Percentiles rank a stretch among this genome's conserved stretches.
These are phyloP conservation scores for Wallacemonas rigidus DNA, from an alignment of 208 protist species.

Conservation along the genomic window DNA sequence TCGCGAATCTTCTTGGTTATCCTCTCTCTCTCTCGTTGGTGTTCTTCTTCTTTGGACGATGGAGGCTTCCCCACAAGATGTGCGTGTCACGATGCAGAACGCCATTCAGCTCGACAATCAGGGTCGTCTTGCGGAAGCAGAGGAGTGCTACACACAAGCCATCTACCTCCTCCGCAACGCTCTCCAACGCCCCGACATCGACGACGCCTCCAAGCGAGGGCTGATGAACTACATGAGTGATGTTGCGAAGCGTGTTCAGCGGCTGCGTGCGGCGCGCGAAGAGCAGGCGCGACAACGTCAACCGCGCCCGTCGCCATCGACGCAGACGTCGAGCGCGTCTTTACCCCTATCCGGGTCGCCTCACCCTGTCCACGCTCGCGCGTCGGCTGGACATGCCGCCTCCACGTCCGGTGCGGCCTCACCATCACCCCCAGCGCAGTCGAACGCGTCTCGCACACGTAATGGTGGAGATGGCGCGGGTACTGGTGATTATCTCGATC, in stretches of 20 bases:
- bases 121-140: constrained; percentile 54
- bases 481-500: constrained; percentile 23
- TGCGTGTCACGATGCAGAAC: constrained; percentile 39
- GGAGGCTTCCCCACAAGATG: not conserved
- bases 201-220: constrained; percentile 31
- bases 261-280: constrained; percentile 29
- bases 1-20: not conserved
- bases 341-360: not conserved
- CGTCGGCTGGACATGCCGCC: not conserved
- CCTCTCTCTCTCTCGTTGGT: not conserved
- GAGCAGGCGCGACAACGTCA: constrained; percentile 3
- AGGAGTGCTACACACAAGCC: constrained; percentile 70
- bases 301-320: not conserved
- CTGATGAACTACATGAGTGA: constrained; percentile 68
- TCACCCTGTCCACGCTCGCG: not conserved
- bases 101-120: constrained; percentile 51
- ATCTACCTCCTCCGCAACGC: constrained; percentile 47
- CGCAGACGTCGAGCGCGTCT: not conserved
- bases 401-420: constrained; percentile 3
- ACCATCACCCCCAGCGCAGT: not conserved
- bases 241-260: constrained; percentile 60
- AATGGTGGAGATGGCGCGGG: not conserved
- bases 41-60: not conserved
- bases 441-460: not conserved
- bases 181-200: constrained; percentile 34